Conservation (phyloP, 768 basidiomycete genomes). For the Lactarius quietus region DNA sequence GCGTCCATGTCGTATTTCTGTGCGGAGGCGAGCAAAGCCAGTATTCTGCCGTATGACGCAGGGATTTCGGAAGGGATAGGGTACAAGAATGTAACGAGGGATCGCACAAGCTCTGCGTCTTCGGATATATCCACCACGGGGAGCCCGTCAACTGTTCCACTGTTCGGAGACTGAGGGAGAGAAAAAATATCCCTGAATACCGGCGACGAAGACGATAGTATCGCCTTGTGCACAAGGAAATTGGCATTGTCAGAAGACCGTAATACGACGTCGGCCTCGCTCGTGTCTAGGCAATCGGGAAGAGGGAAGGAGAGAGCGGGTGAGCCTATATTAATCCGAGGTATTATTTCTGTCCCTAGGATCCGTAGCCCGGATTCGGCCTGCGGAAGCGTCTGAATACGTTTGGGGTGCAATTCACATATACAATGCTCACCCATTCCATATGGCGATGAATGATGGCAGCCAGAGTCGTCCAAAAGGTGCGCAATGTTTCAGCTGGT, state of each 20-base stretch:
- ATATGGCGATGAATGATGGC: background rate
- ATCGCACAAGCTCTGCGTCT: conserved; percentile 15
- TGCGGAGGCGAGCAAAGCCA: conserved; percentile 19
- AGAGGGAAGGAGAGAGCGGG: conserved; percentile 29
- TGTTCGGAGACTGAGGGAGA: conserved; percentile 30
- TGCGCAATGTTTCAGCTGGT: background rate
- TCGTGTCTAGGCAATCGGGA: conserved; percentile 9
- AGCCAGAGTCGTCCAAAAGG: background rate
- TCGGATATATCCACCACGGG: conserved; percentile 24
- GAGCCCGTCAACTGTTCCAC: background rate
- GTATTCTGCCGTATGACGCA: background rate
- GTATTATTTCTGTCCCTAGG: background rate
- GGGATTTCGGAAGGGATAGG: conserved; percentile 7
- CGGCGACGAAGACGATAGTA: conserved; percentile 30
- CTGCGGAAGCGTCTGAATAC: background rate
- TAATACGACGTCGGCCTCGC: background rate
- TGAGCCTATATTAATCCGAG: background rate
- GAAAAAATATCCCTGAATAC: conserved; percentile 35
- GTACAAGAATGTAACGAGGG: conserved; percentile 21
- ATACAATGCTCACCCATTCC: background rate
- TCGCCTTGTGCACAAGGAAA: background rate
- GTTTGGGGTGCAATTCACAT: background rate
- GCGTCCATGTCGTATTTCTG: conserved; percentile 29
- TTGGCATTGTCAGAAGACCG: background rate
- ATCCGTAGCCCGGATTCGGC: background rate